A percentile compares a stretch with the other conserved stretches of the same genome.
Evolutionary conservation across 2,329 filamentous ascomycete species (phyloP).

Genomic region (Epichloe scottii): DNA sequence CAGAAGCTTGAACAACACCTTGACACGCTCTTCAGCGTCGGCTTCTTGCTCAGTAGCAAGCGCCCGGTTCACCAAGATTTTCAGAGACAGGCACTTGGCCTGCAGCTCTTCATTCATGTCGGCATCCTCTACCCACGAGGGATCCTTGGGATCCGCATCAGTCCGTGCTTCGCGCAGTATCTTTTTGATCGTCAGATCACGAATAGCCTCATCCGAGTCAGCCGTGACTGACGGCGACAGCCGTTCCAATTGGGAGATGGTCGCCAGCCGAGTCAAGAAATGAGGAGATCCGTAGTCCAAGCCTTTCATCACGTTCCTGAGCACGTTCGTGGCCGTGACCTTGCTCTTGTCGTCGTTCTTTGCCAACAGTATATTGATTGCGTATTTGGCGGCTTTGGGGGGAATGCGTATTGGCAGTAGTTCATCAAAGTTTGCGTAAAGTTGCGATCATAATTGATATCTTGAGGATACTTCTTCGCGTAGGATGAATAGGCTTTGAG

Average conservation of each 20-base stretch:
- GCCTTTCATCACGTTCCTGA: conserved; percentile 61
- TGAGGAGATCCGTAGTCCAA: conserved; percentile 61
- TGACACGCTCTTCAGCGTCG: conserved; percentile 45
- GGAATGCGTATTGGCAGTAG: conserved; percentile 73
- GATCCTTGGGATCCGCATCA: conserved; percentile 41
- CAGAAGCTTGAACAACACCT: conserved; percentile 65
- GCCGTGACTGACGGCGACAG: conserved; percentile 60
- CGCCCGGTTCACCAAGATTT: conserved; percentile 74
- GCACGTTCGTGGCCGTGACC: conserved; percentile 72
- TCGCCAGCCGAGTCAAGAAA: conserved; percentile 63
- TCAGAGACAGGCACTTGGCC: conserved; percentile 74
- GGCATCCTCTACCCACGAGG: conserved; percentile 55
- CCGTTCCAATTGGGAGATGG: conserved; percentile 63
- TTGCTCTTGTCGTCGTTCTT: conserved; percentile 60
- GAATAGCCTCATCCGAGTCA: conserved; percentile 62
- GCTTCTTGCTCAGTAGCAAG: conserved; percentile 44
- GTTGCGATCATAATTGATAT: conserved; percentile 69
- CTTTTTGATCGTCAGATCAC: conserved; percentile 63
- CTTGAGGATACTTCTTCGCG: conserved; percentile 70
- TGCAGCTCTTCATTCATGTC: conserved; percentile 68
- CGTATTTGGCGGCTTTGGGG: conserved; percentile 79
- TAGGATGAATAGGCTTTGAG: conserved; percentile 91
- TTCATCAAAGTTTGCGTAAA: conserved; percentile 70
- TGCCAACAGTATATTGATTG: conserved; percentile 77
- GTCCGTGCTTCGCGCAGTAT: conserved; percentile 60